Percentiles rank a stretch among this genome's conserved stretches.
Conservation (phyloP, 2,329 filamentous ascomycete species). For the Fusarium redolens region DNA sequence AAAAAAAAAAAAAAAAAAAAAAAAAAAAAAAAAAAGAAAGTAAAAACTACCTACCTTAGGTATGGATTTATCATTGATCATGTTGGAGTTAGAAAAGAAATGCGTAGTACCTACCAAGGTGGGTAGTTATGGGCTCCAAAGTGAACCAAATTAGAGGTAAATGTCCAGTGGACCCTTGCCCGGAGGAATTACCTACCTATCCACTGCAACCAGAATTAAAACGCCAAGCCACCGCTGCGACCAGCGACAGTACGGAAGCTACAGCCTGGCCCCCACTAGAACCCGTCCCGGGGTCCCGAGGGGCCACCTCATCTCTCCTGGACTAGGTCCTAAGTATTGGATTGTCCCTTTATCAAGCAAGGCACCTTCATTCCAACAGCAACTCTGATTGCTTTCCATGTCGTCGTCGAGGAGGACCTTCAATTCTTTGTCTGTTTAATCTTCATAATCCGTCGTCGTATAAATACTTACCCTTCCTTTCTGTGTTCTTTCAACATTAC, state of each 20-base stretch:
- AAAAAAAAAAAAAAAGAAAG: neutral
- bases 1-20: neutral
- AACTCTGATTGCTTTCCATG: conserved; percentile 26
- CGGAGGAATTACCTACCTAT: conserved; percentile 18
- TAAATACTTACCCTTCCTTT: conserved; percentile 8
- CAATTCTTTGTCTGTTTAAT: conserved; percentile 8
- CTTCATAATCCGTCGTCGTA: conserved; percentile 8
- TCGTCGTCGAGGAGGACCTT: conserved; percentile 8
- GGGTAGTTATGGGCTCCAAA: neutral
- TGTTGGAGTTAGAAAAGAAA: neutral
- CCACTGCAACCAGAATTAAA: conserved; percentile 15
- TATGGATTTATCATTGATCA: neutral
- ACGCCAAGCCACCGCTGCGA: conserved; percentile 20
- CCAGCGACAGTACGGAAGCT: conserved; percentile 21
- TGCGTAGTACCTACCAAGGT: neutral
- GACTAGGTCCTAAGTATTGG: neutral
- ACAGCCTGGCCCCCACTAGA: conserved; percentile 23
- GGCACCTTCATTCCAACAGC: conserved; percentile 27
- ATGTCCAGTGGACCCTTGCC: conserved; percentile 19
- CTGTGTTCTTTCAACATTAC: conserved; percentile 10
- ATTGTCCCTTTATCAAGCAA: conserved; percentile 20
- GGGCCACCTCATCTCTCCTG: conserved; percentile 38
- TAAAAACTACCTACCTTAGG: neutral
- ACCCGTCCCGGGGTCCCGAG: conserved; percentile 35
- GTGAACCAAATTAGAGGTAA: conserved; percentile 18